Evolutionary conservation across 805 yeast species (phyloP), one percentile per base, ranked within the genome.

Genomic region (Wickerhamiella parazyma): DNA sequence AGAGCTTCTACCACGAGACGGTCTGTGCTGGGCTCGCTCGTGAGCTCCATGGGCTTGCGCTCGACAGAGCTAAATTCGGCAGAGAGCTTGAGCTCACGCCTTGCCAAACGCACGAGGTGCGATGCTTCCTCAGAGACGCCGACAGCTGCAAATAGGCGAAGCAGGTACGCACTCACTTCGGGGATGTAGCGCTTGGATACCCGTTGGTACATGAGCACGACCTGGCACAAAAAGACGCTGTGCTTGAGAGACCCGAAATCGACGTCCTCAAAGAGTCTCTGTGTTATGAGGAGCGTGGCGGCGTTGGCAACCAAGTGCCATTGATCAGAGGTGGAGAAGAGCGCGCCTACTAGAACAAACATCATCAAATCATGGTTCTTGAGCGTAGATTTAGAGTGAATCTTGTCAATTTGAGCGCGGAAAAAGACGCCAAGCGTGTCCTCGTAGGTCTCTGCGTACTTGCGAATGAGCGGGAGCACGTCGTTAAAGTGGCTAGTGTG

Each of bases 261-360:
- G 35, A 69, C 68, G 17, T 72, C 53, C 51, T 72, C 74, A 42
- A 78, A 76, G 44, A 89, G 63, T 11, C 75, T 66, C 59, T 84
- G 89, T 39, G 79, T 73, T 67, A 85, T 75, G 33, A 84, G 62
- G 26, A 91, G 71, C 24, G 75, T 65, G 1, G 89, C 71, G 3
- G 96, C 95, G 0, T 95, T 87, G 4, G 78, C 87, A 9, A 91
- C 80, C 47, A 86, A 68, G 66, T 91, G 98, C 62, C 82, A 89
- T 57, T 85, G 87, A 66, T 91, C 99, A 0, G 98, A 91, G 0
- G 96, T 85, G 0, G 98, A 87, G 57, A 81, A 91, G 4, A 86
- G 58, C 43, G 71, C 67, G 6, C 96, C 96, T 45, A 87, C 68
- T 4, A 85, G 53, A 0, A 76, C 68, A 55, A 79, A 82, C 47